A percentile compares a stretch with the other conserved stretches of the same genome.
Evolutionary conservation across 108 stramenopile genomes (phyloP).

Genomic region (Skeletonema marinoi): DNA sequence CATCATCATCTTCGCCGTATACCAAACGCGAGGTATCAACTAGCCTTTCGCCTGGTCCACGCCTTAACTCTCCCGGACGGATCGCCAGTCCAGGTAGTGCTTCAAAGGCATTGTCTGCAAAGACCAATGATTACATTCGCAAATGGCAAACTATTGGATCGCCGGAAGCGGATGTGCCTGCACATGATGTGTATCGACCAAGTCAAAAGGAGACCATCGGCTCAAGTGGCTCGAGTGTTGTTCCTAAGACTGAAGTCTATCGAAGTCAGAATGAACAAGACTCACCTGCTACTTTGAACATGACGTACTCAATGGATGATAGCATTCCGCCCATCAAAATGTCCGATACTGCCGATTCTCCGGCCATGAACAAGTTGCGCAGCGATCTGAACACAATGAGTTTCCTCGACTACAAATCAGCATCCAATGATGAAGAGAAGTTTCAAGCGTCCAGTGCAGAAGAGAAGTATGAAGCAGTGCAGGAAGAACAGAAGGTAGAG

Average conservation of each 20-base stretch:
- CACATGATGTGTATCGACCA: neutral
- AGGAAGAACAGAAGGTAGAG: neutral
- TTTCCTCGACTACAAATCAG: neutral
- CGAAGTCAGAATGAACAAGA: neutral
- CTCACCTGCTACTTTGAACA: neutral
- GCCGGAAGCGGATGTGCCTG: neutral
- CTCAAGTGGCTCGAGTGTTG: neutral
- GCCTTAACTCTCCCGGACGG: neutral
- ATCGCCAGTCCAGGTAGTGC: neutral
- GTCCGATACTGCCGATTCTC: neutral
- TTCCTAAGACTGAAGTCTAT: neutral
- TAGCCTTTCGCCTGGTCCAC: neutral
- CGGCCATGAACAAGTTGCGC: neutral
- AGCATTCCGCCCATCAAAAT: neutral
- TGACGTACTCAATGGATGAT: neutral
- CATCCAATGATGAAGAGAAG: neutral
- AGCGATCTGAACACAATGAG: neutral
- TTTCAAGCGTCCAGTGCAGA: neutral
- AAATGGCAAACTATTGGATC: conserved; percentile 2
- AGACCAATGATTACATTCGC: neutral
- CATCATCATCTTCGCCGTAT: neutral
- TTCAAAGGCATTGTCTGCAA: neutral
- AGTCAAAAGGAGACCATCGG: neutral
- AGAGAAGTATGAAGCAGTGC: neutral
- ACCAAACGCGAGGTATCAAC: neutral